Conservation (phyloP, 129 eudicot species). For the Escallonia herrerae region DNA sequence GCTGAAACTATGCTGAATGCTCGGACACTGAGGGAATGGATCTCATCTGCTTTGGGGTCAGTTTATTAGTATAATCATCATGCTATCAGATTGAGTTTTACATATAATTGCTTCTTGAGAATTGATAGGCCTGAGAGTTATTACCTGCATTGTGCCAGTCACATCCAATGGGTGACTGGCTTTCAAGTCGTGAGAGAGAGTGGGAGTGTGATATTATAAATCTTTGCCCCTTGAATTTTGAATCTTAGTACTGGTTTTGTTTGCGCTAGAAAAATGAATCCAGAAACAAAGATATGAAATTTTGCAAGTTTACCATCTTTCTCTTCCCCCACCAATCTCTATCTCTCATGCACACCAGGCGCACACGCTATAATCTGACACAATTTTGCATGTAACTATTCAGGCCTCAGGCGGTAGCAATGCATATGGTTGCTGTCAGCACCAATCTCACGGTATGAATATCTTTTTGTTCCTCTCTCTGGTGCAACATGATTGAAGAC, state of each 20-base stretch:
- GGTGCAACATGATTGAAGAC: too few species aligned
- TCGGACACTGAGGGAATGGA: conserved; percentile 95
- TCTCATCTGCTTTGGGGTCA: conserved; percentile 87
- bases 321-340: not conserved
- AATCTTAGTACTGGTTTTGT: too few species aligned
- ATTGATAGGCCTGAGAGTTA: too few species aligned
- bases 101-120: not conserved
- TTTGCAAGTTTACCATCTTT: not conserved
- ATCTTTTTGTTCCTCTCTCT: not conserved
- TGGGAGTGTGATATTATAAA: too few species aligned
- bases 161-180: too few species aligned
- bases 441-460: conserved; percentile 72
- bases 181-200: too few species aligned
- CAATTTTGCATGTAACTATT: conserved; percentile 9
- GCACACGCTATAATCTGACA: not conserved
- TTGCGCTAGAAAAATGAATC: not conserved
- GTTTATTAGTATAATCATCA: conserved; percentile 12
- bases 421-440: conserved; percentile 99
- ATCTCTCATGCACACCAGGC: too few species aligned
- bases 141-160: too few species aligned
- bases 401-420: conserved; percentile 92
- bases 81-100: not conserved
- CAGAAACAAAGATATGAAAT: not conserved
- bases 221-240: too few species aligned
- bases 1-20: conserved; percentile 99